phyloP scores from a whole-genome alignment of 208 protist species.

The Leishmania mexicana region DNA sequence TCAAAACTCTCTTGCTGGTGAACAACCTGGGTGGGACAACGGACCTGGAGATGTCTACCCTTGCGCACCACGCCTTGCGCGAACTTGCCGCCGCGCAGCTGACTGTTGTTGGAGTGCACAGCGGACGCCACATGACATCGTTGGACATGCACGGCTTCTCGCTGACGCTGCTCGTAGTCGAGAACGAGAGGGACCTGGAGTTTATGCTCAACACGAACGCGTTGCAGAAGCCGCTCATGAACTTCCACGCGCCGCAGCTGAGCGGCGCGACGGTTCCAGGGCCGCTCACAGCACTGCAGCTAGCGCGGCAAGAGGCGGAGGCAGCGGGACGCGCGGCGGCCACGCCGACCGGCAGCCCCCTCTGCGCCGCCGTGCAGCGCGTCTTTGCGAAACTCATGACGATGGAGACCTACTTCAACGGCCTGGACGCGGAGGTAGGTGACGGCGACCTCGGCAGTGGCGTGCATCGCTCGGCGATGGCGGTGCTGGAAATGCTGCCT shows the following conservation, averaged over 20 bases:
- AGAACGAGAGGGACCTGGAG: conserved; percentile 37
- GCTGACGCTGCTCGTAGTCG: conserved; percentile 61
- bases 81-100: conserved; percentile 28
- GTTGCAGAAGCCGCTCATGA: conserved; percentile 49
- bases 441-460: conserved; percentile 74
- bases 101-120: conserved; percentile 53
- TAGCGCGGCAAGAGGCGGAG: conserved; percentile 35
- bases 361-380: conserved; percentile 20
- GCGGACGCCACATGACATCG: conserved; percentile 85
- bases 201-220: conserved; percentile 47
- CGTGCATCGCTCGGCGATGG: conserved; percentile 38
- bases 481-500: conserved; percentile 40
- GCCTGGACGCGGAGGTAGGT: conserved; percentile 59
- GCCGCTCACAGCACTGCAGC: conserved; percentile 41
- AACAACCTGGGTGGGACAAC: conserved; percentile 91
- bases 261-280: conserved; percentile 22
- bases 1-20: conserved; percentile 64
- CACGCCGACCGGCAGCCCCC: neutral
- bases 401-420: conserved; percentile 50
- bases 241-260: conserved; percentile 47
- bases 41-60: conserved; percentile 73
- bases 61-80: conserved; percentile 37
- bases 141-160: conserved; percentile 91
- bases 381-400: conserved; percentile 40
- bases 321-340: neutral